Evolutionary conservation across 495 filamentous ascomycete genomes (phyloP), one percentile per base, ranked within the genome.

Genomic region (Bacidia gigantensis): DNA sequence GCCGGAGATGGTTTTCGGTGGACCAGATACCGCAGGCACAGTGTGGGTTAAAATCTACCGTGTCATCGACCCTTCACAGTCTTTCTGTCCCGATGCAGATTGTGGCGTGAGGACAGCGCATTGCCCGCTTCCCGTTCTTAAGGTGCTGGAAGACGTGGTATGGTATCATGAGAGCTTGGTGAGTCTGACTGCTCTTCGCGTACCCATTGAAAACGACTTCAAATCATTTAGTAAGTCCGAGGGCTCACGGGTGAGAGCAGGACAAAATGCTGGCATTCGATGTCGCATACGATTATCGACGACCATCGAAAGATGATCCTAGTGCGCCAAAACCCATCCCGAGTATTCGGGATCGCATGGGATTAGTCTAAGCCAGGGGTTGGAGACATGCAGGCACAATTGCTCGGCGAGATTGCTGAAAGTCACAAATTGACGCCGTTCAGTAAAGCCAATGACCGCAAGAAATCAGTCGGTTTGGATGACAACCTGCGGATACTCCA

Each of bases 141-240:
- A 35, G 23, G 32, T 21, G 10, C 25, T 49, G 22, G 23, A 26
- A 12, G 2, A 18, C 3, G 7, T 49, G 23, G 46, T 49, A 29
- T 49, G 46, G 23, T 49, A 49, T 21, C 46, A 49, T 35, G 2
- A 49, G 18, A 49, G 2, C 3, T 14, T 32, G 23, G 46, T 49
- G 5, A 44, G 41, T 18, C 20, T 9, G 32, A n/a, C 32, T 39
- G 32, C 10, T n/a, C 10, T 39, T 10, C 32, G 32, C 32, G 32
- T 39, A 10, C 10, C 32, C 10, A 39, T 39, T 39, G n/a, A n/a
- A n/a, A n/a, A n/a, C n/a, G n/a, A n/a, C n/a, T n/a, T n/a, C n/a
- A n/a, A n/a, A n/a, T n/a, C n/a, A n/a, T n/a, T n/a, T n/a, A n/a
- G n/a, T n/a, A n/a, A n/a, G n/a, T n/a, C n/a, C n/a, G n/a, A n/a